Evolutionary conservation across 371 early-diverging fungal genomes (phyloP), one percentile per base, ranked within the genome.

Genomic region (Rhizopus delemar): DNA sequence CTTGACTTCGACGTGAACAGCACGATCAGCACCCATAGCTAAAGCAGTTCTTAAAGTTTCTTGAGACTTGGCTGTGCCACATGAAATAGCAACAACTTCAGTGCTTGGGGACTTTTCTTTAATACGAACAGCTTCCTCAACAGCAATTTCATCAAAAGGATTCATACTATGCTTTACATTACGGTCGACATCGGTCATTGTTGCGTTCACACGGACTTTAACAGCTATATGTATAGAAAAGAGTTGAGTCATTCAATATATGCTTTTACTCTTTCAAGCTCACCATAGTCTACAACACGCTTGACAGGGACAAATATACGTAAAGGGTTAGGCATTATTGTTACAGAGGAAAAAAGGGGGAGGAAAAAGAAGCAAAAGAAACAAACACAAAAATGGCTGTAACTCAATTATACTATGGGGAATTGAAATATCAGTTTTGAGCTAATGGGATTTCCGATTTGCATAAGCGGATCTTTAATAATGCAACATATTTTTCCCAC

Each of bases 111-210:
- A 66, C 56, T 83, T 83, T 74, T 98, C 98, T 82, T 93, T 93
- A 68, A 98, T 81, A 46, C 90, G 85, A 33, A 99, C 87, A 53
- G 98, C 97, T 72, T 96, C 96, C 74, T 98, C 98, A 29, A 98
- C 82, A 41, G 97, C 98, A 76, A 98, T 98, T 75, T 98, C 98
- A 69, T 97, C 98, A 77, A 99, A 98, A 43, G 99, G 99, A 80
- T 99, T 99, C 92, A 98, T 93, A 68, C 93, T 93, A 87, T 97
- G 97, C 88, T 96, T 97, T 53, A 96, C 93, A 69, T 89, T 90
- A 34, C 94, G 94, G 73, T 97, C 99, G 66, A 97, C 95, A 68
- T 86, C 92, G 6, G 91, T 86, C 68, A 91, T 91, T 55, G 91
- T 86, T 48, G 91, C 80, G 70, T 92, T 92, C 46, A 99, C 97